Base-by-base conservation (phyloP, 2,329 filamentous ascomycete species). In the Kalmusia sp. region DNA sequence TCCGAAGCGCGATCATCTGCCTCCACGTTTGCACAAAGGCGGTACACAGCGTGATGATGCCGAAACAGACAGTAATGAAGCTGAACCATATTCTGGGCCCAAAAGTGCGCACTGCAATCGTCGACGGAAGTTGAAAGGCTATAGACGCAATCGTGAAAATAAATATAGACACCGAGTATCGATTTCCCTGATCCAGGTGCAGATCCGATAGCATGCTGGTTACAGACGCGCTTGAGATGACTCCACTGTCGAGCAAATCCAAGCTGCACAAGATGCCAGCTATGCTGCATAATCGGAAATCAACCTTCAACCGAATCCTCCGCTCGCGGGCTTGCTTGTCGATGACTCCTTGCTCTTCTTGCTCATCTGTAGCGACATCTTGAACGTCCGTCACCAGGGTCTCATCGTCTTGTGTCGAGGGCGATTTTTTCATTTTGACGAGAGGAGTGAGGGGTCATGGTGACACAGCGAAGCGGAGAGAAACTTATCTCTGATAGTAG, bases 61-160 rank as follows among this genome's bases (percentile, higher is more conserved):
- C 86, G 61, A 89, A 89, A 28, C 73, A 74, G 50, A 85, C 73
- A 1, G 86, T 89, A 54, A 84, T 86, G 38, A 78, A 66, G 0
- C 82, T 73, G 65, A 89, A 88, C 81, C 84, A 87, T 44, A 82
- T 67, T 12, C 87, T 79, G 0, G 88, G 88, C 0, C 88, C 87
- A 43, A 88, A 78, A 1, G 84, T 80, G 40, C 88, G 80, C 24
- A 89, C 85, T 1, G 86, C 84, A 38, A 90, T 80, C 0, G 87
- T 90, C 1, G 85, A 86, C 0, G 88, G 88, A 6, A 90, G 75
- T 68, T 90, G 87, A 64, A 88, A 90, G 8, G 81, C 80, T 34
- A 91, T 87, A 62, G 82, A 86, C 4, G 87, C 80, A 50, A 90
- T 81, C 8, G 87, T 90, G 72, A 90, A 90, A 68, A 90, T 88